Base-by-base conservation (phyloP, 1,284 basidiomycete genomes). In the Naganishia sp. region DNA sequence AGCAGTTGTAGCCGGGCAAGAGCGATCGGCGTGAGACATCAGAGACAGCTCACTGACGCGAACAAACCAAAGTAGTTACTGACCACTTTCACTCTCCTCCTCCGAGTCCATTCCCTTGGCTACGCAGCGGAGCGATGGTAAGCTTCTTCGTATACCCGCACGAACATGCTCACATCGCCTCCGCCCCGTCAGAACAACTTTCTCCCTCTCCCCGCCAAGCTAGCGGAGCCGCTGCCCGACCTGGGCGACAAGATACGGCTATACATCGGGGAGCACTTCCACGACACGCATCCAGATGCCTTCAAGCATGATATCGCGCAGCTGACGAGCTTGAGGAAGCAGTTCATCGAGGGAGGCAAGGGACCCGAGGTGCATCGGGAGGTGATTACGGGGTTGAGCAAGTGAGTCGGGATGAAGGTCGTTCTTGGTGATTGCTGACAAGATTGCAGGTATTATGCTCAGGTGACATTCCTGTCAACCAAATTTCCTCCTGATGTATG, bases 281-380 rank as follows among this genome's bases (percentile, higher is more conserved):
- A 84, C 7, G 88, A 89, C 49, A 86, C 87, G n/a, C 90, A 95
- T 74, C 91, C 93, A 0, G 91, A 94, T 72, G 87, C 88, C n/a
- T 94, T 94, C 81, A 87, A 83, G 76, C 82, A 84, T 72, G 94
- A 97, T 77, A 86, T 94, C 57, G 83, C 83, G 10, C 79, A 79
- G 33, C 91, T 94, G 85, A 86, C 87, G 59, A 75, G 80, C 5
- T 81, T 94, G 63, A 84, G 94, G 43, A 86, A 84, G 60, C 84
- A 87, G 55, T 88, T 83, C 49, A 81, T 85, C 4, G 83, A 82
- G 65, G 82, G 82, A 31, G 78, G 82, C 28, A 81, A 31, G 36
- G 68, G 64, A 10, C 68, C 87, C 4, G 91, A 91, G 49, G 72
- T 76, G 2, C 82, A 82, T 69, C 74, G 72, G 6, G 78, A 78